These are phyloP conservation scores for Moniliella sp. DNA, from an alignment of 1,284 basidiomycete genomes.

Conservation along the genomic window DNA sequence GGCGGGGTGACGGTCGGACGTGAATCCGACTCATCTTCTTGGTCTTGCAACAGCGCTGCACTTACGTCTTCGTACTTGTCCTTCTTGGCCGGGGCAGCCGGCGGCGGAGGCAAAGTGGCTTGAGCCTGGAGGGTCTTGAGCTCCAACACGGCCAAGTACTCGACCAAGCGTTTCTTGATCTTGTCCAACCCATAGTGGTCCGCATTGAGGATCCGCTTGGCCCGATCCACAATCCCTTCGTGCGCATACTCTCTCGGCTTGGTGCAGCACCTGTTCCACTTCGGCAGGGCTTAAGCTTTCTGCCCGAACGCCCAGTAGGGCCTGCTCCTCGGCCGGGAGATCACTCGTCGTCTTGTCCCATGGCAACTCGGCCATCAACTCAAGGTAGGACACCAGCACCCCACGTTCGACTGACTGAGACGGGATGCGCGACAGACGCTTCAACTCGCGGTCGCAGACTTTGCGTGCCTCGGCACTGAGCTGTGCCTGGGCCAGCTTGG, in stretches of 20 bases:
- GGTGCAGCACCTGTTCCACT: background rate
- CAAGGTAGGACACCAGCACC: constrained; percentile 33
- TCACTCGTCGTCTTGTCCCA: constrained; percentile 29
- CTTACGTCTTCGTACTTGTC: constrained; percentile 1
- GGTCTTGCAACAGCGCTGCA: constrained; percentile 1
- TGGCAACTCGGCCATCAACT: constrained; percentile 32
- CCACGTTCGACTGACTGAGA: constrained; percentile 30
- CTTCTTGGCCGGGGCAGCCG: constrained; percentile 2
- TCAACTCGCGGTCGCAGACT: constrained; percentile 28
- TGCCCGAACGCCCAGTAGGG: background rate
- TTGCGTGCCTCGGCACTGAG: constrained; percentile 26
- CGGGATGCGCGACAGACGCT: constrained; percentile 26
- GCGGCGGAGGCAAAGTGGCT: constrained; percentile 10
- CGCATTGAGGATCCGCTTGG: constrained; percentile 32
- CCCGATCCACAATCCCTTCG: constrained; percentile 23
- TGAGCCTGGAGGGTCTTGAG: constrained; percentile 31
- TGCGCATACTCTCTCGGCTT: constrained; percentile 1
- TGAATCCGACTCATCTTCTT: constrained; percentile 2
- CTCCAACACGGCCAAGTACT: constrained; percentile 36
- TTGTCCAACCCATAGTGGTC: constrained; percentile 38
- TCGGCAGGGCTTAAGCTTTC: constrained; percentile 1
- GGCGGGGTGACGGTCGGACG: constrained; percentile 3
- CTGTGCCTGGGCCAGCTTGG: constrained; percentile 14
- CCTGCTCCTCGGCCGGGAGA: constrained; percentile 2
- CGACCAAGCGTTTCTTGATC: constrained; percentile 36